Percentiles rank a stretch among this genome's conserved stretches.
Evolutionary conservation across 1,284 basidiomycete genomes (phyloP).

Genomic region (Trichosporon sp.): DNA sequence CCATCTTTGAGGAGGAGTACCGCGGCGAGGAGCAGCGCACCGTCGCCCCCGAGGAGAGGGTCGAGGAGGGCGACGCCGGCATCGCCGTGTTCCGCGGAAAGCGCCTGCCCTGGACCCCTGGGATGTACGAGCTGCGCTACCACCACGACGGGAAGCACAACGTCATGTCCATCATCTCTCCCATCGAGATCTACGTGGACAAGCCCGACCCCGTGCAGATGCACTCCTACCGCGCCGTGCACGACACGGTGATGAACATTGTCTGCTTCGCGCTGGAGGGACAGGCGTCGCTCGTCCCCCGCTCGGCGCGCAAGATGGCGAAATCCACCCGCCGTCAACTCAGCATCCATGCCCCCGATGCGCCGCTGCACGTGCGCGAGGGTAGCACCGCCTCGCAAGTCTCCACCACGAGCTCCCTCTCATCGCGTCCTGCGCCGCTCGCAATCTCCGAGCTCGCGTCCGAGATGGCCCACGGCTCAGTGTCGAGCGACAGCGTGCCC

Average conservation of each 20-base stretch:
- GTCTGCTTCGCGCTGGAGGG: conserved; percentile 84
- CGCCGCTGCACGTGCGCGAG: neutral
- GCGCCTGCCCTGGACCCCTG: conserved; percentile 80
- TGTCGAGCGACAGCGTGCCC: neutral
- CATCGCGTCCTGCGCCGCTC: neutral
- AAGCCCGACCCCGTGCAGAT: conserved; percentile 54
- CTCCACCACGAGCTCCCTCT: neutral
- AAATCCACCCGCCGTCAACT: neutral
- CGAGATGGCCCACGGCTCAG: conserved; percentile 21
- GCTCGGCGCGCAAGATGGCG: conserved; percentile 58
- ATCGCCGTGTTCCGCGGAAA: conserved; percentile 75
- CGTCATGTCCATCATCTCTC: conserved; percentile 80
- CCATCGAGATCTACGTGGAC: conserved; percentile 73
- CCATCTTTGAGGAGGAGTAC: conserved; percentile 89
- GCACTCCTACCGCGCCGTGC: conserved; percentile 66
- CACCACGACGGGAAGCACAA: conserved; percentile 96
- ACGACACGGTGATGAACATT: conserved; percentile 69
- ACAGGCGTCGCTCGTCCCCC: conserved; percentile 77
- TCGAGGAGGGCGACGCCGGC: conserved; percentile 61
- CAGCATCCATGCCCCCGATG: neutral
- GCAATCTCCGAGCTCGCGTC: conserved; percentile 21
- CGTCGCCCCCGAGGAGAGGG: conserved; percentile 44
- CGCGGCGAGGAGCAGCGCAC: conserved; percentile 76
- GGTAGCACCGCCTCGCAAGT: neutral
- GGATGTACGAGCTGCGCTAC: conserved; percentile 77